Conservation (phyloP, 306 rosid species). For the Cucumis cinereus region DNA sequence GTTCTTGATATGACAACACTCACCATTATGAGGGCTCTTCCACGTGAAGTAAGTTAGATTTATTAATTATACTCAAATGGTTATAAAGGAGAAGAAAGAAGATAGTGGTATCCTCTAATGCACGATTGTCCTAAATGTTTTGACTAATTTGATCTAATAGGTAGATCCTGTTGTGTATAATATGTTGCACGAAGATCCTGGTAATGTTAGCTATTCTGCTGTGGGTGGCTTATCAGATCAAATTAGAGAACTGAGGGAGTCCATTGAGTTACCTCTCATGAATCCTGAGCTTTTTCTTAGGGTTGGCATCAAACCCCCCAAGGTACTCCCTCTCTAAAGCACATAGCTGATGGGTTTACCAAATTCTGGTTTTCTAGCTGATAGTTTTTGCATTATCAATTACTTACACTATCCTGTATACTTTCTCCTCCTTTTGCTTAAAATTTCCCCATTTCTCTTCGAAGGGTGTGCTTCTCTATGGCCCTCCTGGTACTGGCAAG, state of each 20-base stretch:
- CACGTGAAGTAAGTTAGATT: slow-evolving; percentile 59
- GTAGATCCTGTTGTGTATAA: slow-evolving; percentile 92
- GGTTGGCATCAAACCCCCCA: slow-evolving; percentile 97
- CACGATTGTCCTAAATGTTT: background rate
- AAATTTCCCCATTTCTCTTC: background rate
- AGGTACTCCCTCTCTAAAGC: slow-evolving; percentile 27
- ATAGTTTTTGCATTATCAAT: background rate
- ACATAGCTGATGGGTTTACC: background rate
- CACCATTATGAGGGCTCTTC: slow-evolving; percentile 92
- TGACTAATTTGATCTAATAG: slow-evolving; percentile 29
- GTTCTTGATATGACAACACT: slow-evolving; percentile 93
- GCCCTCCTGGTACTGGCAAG: slow-evolving; percentile 97
- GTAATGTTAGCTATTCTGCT: slow-evolving; percentile 93
- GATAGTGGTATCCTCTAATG: background rate
- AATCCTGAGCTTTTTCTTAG: slow-evolving; percentile 92
- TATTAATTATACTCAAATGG: background rate
- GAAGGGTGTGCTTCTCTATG: slow-evolving; percentile 92
- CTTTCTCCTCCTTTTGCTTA: background rate
- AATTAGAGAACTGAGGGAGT: slow-evolving; percentile 92
- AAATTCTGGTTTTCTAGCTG: background rate
- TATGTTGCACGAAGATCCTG: slow-evolving; percentile 97
- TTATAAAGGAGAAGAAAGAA: background rate
- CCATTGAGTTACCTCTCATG: slow-evolving; percentile 89
- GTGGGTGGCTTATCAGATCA: slow-evolving; percentile 98
- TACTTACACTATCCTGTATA: background rate